Percentiles rank a stretch among this genome's conserved stretches.
phyloP scores from a whole-genome alignment of 2,329 filamentous ascomycete genomes.

The Penicillium olsonii region DNA sequence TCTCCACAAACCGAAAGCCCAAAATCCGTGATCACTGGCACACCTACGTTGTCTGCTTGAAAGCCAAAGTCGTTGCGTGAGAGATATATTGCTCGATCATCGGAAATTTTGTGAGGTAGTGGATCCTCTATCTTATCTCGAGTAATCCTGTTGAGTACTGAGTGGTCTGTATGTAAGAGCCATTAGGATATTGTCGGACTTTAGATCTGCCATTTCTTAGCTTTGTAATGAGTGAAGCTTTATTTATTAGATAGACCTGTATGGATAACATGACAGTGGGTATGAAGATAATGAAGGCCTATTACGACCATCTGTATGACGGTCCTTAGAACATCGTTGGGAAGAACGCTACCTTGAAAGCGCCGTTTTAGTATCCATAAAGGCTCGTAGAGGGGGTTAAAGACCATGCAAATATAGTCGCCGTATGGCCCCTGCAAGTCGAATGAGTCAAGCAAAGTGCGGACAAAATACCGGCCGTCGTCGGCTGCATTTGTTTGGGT shows the following conservation, averaged over 20 bases:
- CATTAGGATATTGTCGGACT: slow-evolving; percentile 43
- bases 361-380: slow-evolving; percentile 34
- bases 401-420: slow-evolving; percentile 34
- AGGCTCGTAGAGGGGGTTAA: slow-evolving; percentile 33
- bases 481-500: slow-evolving; percentile 27
- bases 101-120: slow-evolving; percentile 27
- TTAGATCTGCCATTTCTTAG: slow-evolving; percentile 34
- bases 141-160: slow-evolving; percentile 26
- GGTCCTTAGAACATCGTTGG: slow-evolving; percentile 30
- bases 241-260: slow-evolving; percentile 33
- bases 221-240: neutral
- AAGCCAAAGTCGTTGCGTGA: slow-evolving; percentile 30
- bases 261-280: slow-evolving; percentile 42
- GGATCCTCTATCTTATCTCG: slow-evolving; percentile 13
- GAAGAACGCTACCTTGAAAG: slow-evolving; percentile 24
- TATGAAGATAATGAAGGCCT: slow-evolving; percentile 44
- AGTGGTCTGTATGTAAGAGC: slow-evolving; percentile 25
- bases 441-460: slow-evolving; percentile 39
- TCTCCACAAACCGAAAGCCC: neutral
- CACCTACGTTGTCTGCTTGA: slow-evolving; percentile 12
- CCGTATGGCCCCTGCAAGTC: slow-evolving; percentile 27
- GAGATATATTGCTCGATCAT: slow-evolving; percentile 32
- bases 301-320: slow-evolving; percentile 31
- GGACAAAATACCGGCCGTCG: slow-evolving; percentile 33
- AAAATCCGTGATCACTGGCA: neutral